A percentile compares a stretch with the other conserved stretches of the same genome.
Evolutionary conservation across 176 grass and related monocot genomes (phyloP).

Genomic region (Carex littledalei): DNA sequence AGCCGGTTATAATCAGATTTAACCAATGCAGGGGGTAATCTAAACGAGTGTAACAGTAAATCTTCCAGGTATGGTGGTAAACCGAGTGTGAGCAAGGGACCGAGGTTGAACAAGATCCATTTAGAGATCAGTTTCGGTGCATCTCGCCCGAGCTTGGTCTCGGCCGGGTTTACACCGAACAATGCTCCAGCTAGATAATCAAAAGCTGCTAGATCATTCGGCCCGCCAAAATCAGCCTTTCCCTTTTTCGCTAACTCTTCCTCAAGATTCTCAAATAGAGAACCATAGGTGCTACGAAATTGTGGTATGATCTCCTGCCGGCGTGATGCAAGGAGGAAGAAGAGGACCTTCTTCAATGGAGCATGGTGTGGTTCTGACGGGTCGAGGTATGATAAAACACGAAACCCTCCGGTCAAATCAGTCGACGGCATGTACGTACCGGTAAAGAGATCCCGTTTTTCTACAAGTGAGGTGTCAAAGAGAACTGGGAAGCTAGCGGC

Average conservation of each 20-base stretch:
- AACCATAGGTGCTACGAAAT: constrained; percentile 62
- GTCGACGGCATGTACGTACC: constrained; percentile 98
- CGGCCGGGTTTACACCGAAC: constrained; percentile 55
- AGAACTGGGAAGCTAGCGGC: constrained; percentile 83
- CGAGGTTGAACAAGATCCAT: constrained; percentile 80
- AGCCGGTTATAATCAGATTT: constrained; percentile 74
- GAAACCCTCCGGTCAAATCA: constrained; percentile 80
- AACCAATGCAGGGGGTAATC: constrained; percentile 66
- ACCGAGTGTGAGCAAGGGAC: constrained; percentile 72
- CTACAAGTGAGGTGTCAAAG: constrained; percentile 80
- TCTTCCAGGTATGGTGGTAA: constrained; percentile 78
- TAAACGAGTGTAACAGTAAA: constrained; percentile 68
- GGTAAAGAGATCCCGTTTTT: constrained; percentile 94
- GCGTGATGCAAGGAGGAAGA: constrained; percentile 70
- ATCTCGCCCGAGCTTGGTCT: constrained; percentile 44
- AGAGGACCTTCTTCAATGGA: constrained; percentile 68
- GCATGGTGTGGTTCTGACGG: constrained; percentile 72
- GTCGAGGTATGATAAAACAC: constrained; percentile 85
- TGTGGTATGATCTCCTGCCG: constrained; percentile 58
- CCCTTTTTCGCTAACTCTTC: constrained; percentile 50
- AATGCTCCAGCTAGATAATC: constrained; percentile 58
- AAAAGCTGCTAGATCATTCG: constrained; percentile 80
- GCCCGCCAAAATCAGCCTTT: constrained; percentile 57
- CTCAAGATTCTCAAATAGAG: constrained; percentile 57
- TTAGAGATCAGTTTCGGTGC: constrained; percentile 67